Percentiles rank a stretch among this genome's conserved stretches.
Conservation (phyloP, 257 asterid genomes). For the Gentiana macrophylla region DNA sequence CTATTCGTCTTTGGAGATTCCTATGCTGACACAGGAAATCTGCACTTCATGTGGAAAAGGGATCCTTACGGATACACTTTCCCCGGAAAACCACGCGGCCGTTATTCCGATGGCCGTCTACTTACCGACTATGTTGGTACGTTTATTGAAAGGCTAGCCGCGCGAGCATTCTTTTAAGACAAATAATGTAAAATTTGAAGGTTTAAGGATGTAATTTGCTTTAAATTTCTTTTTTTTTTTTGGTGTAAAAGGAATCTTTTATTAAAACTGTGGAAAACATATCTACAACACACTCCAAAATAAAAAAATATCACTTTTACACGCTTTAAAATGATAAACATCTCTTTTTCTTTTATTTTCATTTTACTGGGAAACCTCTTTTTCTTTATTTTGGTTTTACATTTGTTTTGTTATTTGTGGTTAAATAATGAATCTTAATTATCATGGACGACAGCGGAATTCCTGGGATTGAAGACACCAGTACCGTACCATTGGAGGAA, state of each 20-base stretch:
- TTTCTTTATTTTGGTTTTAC: not conserved
- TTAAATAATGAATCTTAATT: not conserved
- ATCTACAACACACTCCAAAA: too few relatives aligned
- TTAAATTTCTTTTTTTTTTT: too few relatives aligned
- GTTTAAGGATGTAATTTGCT: too few relatives aligned
- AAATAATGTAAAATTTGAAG: too few relatives aligned
- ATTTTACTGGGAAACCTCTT: not conserved
- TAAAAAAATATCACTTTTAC: not conserved
- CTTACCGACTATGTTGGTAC: conserved; percentile 71
- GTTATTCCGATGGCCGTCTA: conserved; percentile 73
- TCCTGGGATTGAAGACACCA: conserved; percentile 52
- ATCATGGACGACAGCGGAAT: conserved; percentile 35
- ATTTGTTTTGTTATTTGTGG: not conserved
- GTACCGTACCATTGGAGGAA: conserved; percentile 49
- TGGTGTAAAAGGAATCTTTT: too few relatives aligned
- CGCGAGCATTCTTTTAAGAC: too few relatives aligned
- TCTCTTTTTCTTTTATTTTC: not conserved
- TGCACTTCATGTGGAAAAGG: conserved; percentile 28
- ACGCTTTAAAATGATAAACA: not conserved
- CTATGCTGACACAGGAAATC: conserved; percentile 76
- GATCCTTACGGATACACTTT: conserved; percentile 63
- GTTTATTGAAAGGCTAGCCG: too few relatives aligned
- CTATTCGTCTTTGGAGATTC: conserved; percentile 85
- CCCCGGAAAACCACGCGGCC: conserved; percentile 82
- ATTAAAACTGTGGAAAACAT: too few relatives aligned